Percentiles rank a stretch among this genome's conserved stretches.
These are phyloP conservation scores for Pseudopithomyces maydicus DNA, from an alignment of 2,329 filamentous ascomycete genomes.

Conservation along the genomic window DNA sequence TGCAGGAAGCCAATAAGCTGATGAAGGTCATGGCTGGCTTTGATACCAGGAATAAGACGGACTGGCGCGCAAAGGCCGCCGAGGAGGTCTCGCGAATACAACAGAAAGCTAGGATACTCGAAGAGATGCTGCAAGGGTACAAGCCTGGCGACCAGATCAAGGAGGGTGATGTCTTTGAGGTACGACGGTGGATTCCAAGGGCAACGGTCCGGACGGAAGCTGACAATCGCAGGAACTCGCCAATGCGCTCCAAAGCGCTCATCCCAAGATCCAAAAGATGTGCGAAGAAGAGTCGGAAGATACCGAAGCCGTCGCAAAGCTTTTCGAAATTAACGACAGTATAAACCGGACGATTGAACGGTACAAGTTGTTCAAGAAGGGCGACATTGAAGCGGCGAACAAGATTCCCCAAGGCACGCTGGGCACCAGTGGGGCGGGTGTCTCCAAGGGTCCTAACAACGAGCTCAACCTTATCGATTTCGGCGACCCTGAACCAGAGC, in stretches of 20 bases:
- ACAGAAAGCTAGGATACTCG: slow-evolving; percentile 88
- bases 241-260: slow-evolving; percentile 84
- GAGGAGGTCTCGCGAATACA: slow-evolving; percentile 95
- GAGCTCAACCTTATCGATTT: slow-evolving; percentile 96
- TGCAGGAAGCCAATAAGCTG: slow-evolving; percentile 94
- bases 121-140: slow-evolving; percentile 89
- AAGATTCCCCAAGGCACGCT: slow-evolving; percentile 83
- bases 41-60: slow-evolving; percentile 92
- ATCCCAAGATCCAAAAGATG: slow-evolving; percentile 99
- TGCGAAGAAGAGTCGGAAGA: slow-evolving; percentile 98
- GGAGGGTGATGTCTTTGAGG: slow-evolving; percentile 71
- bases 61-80: slow-evolving; percentile 96
- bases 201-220: slow-evolving; percentile 22
- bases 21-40: slow-evolving; percentile 99
- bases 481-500: slow-evolving; percentile 67
- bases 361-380: slow-evolving; percentile 95
- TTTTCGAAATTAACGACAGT: slow-evolving; percentile 97
- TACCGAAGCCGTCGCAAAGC: slow-evolving; percentile 90
- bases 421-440: slow-evolving; percentile 66
- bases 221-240: slow-evolving; percentile 73
- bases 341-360: slow-evolving; percentile 96
- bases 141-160: slow-evolving; percentile 78
- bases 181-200: slow-evolving; percentile 36
- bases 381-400: slow-evolving; percentile 81
- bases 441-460: slow-evolving; percentile 69